Percentiles rank a stretch among this genome's conserved stretches.
Evolutionary conservation across 305 asterid species (phyloP).

Genomic region (Nicotiana rustica): DNA sequence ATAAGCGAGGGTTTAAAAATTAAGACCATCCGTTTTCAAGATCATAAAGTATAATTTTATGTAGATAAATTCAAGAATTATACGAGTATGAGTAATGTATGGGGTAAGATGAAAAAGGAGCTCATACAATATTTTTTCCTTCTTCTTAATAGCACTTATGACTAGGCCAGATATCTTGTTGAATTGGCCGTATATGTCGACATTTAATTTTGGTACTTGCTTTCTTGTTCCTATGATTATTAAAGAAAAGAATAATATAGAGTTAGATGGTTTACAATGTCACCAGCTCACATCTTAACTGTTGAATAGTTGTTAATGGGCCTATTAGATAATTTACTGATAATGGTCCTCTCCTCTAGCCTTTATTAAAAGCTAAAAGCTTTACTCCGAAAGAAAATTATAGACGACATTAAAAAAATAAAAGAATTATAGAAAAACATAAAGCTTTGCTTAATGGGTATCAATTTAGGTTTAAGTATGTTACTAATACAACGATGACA

Average conservation of each 20-base stretch:
- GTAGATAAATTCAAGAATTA: not conserved
- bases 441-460: not conserved
- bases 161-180: not conserved
- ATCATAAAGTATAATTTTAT: too few species aligned
- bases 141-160: not conserved
- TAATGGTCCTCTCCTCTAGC: not conserved
- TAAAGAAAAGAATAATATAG: constrained; percentile 3
- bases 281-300: constrained; percentile 30
- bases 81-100: not conserved
- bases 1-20: too few species aligned
- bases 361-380: not conserved
- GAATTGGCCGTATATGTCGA: not conserved
- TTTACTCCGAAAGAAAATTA: not conserved
- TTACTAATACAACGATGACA: too few species aligned
- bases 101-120: constrained; percentile 9
- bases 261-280: not conserved
- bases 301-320: constrained; percentile 28
- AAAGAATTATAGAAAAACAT: not conserved
- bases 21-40: too few species aligned
- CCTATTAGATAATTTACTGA: not conserved
- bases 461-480: not conserved
- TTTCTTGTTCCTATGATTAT: not conserved
- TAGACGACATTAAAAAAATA: not conserved
- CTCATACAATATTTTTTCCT: not conserved
- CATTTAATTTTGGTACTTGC: constrained; percentile 6